Evolutionary conservation across 345 rosid genomes (phyloP).

Genomic region (Euphorbia peplus): DNA sequence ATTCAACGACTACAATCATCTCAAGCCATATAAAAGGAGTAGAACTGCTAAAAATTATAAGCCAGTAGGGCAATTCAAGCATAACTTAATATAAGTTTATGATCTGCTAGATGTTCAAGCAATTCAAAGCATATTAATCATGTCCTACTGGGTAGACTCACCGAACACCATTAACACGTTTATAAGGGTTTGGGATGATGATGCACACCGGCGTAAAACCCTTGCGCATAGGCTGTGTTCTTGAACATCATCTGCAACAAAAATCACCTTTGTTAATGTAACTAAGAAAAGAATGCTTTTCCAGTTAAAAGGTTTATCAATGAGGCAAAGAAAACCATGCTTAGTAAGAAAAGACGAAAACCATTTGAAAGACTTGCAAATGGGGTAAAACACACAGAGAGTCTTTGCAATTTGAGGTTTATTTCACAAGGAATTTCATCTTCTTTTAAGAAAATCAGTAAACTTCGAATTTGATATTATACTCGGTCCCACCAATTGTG

Average conservation of each 20-base stretch:
- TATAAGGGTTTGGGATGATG: constrained; percentile 32
- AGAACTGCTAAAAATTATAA: background rate
- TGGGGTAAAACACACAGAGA: background rate
- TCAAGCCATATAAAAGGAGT: background rate
- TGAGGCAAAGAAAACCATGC: background rate
- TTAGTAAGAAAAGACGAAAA: background rate
- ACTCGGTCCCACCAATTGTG: too few species aligned
- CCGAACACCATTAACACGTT: background rate
- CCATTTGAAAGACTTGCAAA: background rate
- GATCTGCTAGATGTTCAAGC: too few species aligned
- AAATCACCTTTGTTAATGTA: background rate
- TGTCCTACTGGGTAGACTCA: background rate
- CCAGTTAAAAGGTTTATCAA: too few species aligned
- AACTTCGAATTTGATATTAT: too few species aligned
- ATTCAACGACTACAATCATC: background rate
- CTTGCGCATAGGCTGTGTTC: constrained; percentile 80
- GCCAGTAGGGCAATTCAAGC: background rate
- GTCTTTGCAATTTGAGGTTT: too few species aligned
- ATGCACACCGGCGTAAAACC: constrained; percentile 62
- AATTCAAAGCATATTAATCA: background rate
- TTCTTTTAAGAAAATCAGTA: too few species aligned
- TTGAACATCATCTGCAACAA: constrained; percentile 66
- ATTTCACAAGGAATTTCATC: too few species aligned
- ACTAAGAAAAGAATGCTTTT: too few species aligned
- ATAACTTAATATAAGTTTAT: background rate